Conservation (phyloP, 306 rosid species). For the barrel medic (Medicago truncatula) region DNA sequence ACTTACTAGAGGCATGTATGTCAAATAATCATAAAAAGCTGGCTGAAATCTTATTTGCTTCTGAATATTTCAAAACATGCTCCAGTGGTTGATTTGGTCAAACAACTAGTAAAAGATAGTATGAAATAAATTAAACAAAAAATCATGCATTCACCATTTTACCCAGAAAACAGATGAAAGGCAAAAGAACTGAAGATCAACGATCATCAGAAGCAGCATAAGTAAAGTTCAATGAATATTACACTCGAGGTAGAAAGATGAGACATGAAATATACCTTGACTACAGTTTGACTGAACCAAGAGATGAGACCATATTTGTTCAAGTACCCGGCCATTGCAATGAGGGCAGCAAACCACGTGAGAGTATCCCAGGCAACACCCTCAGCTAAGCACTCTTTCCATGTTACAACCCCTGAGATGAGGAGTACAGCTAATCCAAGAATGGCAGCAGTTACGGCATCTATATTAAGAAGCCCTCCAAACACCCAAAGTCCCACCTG, state of each 20-base stretch:
- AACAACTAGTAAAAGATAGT: conserved; percentile 20
- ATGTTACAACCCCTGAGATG: conserved; percentile 91
- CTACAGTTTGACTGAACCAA: conserved; percentile 96
- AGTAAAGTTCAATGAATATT: conserved; percentile 2
- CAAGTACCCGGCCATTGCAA: conserved; percentile 99
- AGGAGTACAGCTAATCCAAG: conserved; percentile 91
- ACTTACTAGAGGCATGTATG: background rate
- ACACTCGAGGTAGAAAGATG: background rate
- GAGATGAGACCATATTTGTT: conserved; percentile 98
- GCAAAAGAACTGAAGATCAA: conserved; percentile 19
- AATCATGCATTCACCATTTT: conserved; percentile 33
- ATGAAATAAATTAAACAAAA: conserved; percentile 22
- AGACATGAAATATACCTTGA: conserved; percentile 71
- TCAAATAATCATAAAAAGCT: conserved; percentile 20
- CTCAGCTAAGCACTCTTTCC: conserved; percentile 98
- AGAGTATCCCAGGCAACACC: conserved; percentile 99
- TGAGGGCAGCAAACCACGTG: conserved; percentile 99
- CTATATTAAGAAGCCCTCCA: conserved; percentile 77
- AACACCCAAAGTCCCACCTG: conserved; percentile 98
- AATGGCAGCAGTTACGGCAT: conserved; percentile 96
- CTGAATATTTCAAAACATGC: conserved; percentile 15
- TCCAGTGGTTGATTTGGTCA: conserved; percentile 2
- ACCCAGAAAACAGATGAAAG: conserved; percentile 5
- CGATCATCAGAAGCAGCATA: background rate
- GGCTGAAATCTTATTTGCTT: background rate